These are phyloP conservation scores for Brassica rapa DNA, from an alignment of 345 rosid species.

Conservation along the genomic window DNA sequence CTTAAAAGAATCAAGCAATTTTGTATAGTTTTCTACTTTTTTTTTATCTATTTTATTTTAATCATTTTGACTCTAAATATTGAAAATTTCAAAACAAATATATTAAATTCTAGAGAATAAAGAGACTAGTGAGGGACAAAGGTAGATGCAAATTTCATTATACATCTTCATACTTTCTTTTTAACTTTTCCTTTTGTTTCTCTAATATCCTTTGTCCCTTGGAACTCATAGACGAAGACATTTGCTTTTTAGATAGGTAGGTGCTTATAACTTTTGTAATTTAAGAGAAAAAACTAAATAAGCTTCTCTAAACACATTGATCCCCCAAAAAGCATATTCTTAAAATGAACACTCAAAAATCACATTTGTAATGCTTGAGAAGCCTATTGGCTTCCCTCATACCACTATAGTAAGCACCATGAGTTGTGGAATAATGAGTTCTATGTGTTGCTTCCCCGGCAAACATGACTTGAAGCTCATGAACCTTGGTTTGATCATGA, in stretches of 20 bases:
- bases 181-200: slow-evolving; percentile 23
- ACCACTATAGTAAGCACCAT: slow-evolving; percentile 96
- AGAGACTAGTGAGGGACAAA: slow-evolving; percentile 30
- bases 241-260: slow-evolving; percentile 24
- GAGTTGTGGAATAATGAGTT: slow-evolving; percentile 95
- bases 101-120: background rate
- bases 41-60: background rate
- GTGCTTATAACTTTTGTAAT: slow-evolving; percentile 16
- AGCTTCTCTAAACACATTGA: slow-evolving; percentile 33
- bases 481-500: slow-evolving; percentile 27
- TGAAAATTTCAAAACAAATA: background rate
- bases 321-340: slow-evolving; percentile 16
- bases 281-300: slow-evolving; percentile 20
- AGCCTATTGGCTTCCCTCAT: slow-evolving; percentile 95
- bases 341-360: slow-evolving; percentile 43
- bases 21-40: background rate
- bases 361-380: slow-evolving; percentile 75
- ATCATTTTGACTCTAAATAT: background rate
- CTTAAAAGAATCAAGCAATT: background rate
- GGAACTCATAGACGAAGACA: background rate
- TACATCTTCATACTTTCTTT: slow-evolving; percentile 24
- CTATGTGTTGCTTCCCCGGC: slow-evolving; percentile 99
- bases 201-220: slow-evolving; percentile 29
- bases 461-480: slow-evolving; percentile 74
- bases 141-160: slow-evolving; percentile 15